Evolutionary conservation across 768 basidiomycete species (phyloP).

Genomic region (Russula ochroleuca): DNA sequence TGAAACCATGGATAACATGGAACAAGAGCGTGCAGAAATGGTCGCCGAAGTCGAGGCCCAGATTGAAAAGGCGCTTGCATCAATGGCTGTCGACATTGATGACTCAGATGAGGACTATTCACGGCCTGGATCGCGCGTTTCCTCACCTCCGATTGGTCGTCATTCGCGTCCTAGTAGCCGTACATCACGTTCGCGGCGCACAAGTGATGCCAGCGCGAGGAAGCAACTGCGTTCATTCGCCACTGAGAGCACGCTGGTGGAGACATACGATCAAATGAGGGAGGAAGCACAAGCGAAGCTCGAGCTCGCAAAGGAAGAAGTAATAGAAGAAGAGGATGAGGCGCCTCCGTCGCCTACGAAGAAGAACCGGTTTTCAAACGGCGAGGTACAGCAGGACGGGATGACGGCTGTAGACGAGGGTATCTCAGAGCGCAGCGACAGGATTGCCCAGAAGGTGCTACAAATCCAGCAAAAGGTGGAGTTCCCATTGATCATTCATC

Average conservation of each 20-base stretch:
- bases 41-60: constrained; percentile 91
- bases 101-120: constrained; percentile 75
- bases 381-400: constrained; percentile 63
- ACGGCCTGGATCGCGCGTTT: constrained; percentile 39
- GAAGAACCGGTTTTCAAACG: constrained; percentile 74
- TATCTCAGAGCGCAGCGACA: constrained; percentile 79
- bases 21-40: constrained; percentile 81
- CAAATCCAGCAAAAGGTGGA: constrained; percentile 88
- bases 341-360: constrained; percentile 37
- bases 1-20: constrained; percentile 81
- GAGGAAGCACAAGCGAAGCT: constrained; percentile 45
- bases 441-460: constrained; percentile 81
- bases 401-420: constrained; percentile 86
- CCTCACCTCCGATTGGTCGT: constrained; percentile 21
- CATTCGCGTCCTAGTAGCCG: constrained; percentile 44
- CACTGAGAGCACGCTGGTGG: constrained; percentile 78
- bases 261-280: constrained; percentile 45
- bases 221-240: constrained; percentile 62
- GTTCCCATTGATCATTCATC: constrained; percentile 14
- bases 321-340: constrained; percentile 43
- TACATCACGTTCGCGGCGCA: constrained; percentile 51
- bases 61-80: constrained; percentile 79
- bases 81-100: constrained; percentile 77
- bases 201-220: constrained; percentile 55
- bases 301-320: constrained; percentile 55